Evolutionary conservation across 2,329 filamentous ascomycete genomes (phyloP).

Genomic region (Hawksworthiomyces lignivorus): DNA sequence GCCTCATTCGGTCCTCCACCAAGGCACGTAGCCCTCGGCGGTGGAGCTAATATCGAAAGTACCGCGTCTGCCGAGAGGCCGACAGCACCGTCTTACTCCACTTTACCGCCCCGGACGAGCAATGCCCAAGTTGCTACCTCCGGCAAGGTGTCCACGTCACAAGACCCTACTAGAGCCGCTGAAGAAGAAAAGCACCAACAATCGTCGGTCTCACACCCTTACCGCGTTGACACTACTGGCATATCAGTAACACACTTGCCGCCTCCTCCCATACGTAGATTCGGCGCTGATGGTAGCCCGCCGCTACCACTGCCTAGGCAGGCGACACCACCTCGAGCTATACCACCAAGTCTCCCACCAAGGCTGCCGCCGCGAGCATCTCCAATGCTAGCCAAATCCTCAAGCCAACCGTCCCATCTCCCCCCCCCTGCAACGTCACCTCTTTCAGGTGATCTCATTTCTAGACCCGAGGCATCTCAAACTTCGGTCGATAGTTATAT

Average conservation of each 20-base stretch:
- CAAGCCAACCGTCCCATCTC: conserved; percentile 15
- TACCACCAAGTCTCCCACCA: conserved; percentile 28
- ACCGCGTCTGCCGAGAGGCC: conserved; percentile 20
- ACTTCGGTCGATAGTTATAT: conserved; percentile 22
- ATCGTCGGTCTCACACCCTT: conserved; percentile 53
- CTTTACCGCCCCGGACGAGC: not conserved
- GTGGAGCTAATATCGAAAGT: conserved; percentile 14
- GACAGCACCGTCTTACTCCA: conserved; percentile 26
- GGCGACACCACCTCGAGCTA: conserved; percentile 12
- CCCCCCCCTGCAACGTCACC: not conserved
- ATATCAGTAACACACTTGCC: conserved; percentile 62
- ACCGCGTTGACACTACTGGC: conserved; percentile 62
- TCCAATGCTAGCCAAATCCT: conserved; percentile 15
- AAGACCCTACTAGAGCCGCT: conserved; percentile 13
- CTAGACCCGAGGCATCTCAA: not conserved
- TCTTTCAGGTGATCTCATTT: not conserved
- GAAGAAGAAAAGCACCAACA: conserved; percentile 27
- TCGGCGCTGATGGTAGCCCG: conserved; percentile 28
- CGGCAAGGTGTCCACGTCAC: not conserved
- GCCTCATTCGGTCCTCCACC: conserved; percentile 73
- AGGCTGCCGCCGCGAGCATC: conserved; percentile 26
- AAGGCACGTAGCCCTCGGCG: conserved; percentile 39
- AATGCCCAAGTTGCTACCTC: not conserved
- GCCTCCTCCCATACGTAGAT: conserved; percentile 55
- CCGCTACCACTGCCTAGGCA: conserved; percentile 18